Percentiles rank a stretch among this genome's conserved stretches.
Conservation (phyloP, 345 rosid genomes). For the Garcia nutans region DNA sequence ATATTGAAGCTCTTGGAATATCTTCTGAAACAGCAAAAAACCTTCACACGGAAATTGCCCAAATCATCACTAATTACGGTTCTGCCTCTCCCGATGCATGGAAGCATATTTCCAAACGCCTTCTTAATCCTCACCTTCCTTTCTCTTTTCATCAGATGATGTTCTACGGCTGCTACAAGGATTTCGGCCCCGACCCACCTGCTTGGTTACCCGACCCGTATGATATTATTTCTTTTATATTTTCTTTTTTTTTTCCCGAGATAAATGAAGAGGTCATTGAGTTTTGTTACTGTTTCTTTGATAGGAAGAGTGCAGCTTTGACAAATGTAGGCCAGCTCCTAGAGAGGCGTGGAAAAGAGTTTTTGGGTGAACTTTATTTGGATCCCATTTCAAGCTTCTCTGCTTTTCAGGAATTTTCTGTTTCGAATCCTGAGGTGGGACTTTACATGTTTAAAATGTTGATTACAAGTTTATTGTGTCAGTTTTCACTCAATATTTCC, state of each 20-base stretch:
- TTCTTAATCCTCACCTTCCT: conserved; percentile 71
- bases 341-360: conserved; percentile 67
- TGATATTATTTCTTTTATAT: neutral
- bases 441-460: too few relatives aligned
- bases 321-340: conserved; percentile 73
- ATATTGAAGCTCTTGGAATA: conserved; percentile 65
- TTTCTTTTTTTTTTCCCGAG: neutral
- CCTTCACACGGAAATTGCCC: conserved; percentile 43
- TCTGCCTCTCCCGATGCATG: conserved; percentile 52
- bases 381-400: conserved; percentile 83
- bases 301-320: conserved; percentile 55
- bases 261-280: neutral
- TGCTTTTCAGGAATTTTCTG: conserved; percentile 82
- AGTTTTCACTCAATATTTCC: conserved; percentile 2
- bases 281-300: conserved; percentile 8
- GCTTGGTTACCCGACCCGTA: conserved; percentile 93
- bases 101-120: conserved; percentile 47
- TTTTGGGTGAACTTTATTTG: conserved; percentile 66
- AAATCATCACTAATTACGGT: conserved; percentile 39
- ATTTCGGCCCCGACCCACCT: conserved; percentile 84
- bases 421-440: conserved; percentile 71
- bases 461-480: neutral
- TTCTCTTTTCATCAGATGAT: conserved; percentile 84
- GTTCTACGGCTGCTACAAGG: conserved; percentile 77
- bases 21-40: conserved; percentile 32